phyloP scores from a whole-genome alignment of 2,329 filamentous ascomycete species.

The Simplicillium sp. region DNA sequence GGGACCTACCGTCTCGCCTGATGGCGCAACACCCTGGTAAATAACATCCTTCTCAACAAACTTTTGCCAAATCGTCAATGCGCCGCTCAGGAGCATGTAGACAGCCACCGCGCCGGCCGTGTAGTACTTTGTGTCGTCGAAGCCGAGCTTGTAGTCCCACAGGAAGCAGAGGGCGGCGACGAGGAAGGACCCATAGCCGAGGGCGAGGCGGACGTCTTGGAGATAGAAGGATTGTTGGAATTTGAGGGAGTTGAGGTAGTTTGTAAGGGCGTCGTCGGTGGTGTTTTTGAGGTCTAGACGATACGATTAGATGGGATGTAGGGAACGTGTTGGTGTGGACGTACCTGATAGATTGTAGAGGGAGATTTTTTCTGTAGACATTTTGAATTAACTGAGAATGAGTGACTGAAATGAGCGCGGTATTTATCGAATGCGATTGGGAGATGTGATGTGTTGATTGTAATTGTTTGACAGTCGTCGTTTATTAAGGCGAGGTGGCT shows the following conservation, averaged over 20 bases:
- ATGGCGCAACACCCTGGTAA: conserved; percentile 62
- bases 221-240: conserved; percentile 77
- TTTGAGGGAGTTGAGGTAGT: conserved; percentile 82
- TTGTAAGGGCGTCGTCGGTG: conserved; percentile 85
- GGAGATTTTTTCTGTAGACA: conserved; percentile 45
- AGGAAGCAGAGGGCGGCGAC: conserved; percentile 78
- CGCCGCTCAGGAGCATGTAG: conserved; percentile 71
- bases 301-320: conserved; percentile 1
- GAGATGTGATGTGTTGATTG: not conserved
- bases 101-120: conserved; percentile 69
- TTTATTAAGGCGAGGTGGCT: conserved; percentile 8
- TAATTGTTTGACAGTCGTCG: conserved; percentile 3
- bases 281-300: conserved; percentile 85
- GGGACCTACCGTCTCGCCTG: conserved; percentile 57
- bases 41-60: conserved; percentile 72
- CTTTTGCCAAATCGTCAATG: conserved; percentile 77
- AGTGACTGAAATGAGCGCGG: not conserved
- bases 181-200: conserved; percentile 75
- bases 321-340: conserved; percentile 5
- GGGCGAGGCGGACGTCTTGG: conserved; percentile 69
- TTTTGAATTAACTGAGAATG: conserved; percentile 10
- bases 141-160: conserved; percentile 87
- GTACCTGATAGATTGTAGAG: conserved; percentile 59
- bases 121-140: conserved; percentile 74
- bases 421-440: not conserved